Percentiles rank a stretch among this genome's conserved stretches.
Conservation (phyloP, 768 basidiomycete genomes). For the Xerocomellus amylosporus region DNA sequence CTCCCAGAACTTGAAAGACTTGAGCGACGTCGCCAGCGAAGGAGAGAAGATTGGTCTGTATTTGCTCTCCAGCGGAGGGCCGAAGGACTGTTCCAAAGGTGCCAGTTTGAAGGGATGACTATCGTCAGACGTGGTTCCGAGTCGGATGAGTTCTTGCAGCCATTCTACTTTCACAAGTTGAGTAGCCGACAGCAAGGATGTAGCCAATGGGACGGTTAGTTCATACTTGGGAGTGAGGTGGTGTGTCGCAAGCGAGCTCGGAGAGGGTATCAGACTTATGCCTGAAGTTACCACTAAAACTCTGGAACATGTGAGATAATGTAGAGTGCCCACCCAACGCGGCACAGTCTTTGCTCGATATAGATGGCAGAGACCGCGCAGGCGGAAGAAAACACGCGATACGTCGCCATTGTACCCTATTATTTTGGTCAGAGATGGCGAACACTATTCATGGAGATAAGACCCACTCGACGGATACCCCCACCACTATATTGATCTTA, state of each 20-base stretch:
- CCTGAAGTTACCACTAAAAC: constrained; percentile 32
- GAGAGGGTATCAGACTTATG: constrained; percentile 49
- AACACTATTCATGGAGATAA: background rate
- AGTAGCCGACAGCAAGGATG: constrained; percentile 57
- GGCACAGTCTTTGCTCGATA: constrained; percentile 45
- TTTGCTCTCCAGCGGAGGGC: constrained; percentile 50
- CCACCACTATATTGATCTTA: constrained; percentile 42
- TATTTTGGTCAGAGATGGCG: constrained; percentile 1
- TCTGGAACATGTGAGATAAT: background rate
- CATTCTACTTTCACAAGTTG: constrained; percentile 66
- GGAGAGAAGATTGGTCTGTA: constrained; percentile 59
- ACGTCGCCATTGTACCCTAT: constrained; percentile 50
- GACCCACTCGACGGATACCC: constrained; percentile 46
- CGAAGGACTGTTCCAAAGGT: constrained; percentile 50
- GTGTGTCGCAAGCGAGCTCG: constrained; percentile 53
- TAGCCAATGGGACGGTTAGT: constrained; percentile 48
- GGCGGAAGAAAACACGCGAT: constrained; percentile 48
- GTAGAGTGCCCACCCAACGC: constrained; percentile 47
- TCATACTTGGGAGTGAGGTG: constrained; percentile 55
- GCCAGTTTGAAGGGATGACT: constrained; percentile 33
- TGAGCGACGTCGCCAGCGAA: constrained; percentile 45
- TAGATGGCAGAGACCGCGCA: constrained; percentile 33
- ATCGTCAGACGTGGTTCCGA: constrained; percentile 40
- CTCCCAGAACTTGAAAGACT: constrained; percentile 59
- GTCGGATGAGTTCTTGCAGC: constrained; percentile 57